phyloP scores from a whole-genome alignment of 805 yeast species.

The Hanseniaspora thailandica region DNA sequence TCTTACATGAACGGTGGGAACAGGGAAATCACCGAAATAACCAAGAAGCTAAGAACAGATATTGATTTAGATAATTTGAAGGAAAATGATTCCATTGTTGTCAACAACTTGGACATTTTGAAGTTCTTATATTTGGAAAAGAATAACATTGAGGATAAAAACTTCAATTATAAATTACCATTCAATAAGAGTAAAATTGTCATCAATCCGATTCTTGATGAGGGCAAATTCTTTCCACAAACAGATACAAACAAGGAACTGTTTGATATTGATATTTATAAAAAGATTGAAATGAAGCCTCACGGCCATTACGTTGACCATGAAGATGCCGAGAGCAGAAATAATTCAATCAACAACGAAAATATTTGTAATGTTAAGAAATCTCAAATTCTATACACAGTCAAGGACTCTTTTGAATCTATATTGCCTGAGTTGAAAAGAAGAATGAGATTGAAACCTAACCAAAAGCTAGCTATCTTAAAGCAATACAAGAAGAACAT shows the following conservation, averaged over 20 bases:
- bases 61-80: neutral
- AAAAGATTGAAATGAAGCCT: conserved; percentile 4
- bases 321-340: neutral
- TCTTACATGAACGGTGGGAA: neutral
- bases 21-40: neutral
- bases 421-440: conserved; percentile 3
- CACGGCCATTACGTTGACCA: neutral
- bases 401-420: neutral
- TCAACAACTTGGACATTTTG: neutral
- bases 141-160: neutral
- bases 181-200: neutral
- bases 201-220: conserved; percentile 1
- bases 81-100: neutral
- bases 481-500: conserved; percentile 13
- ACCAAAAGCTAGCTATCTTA: conserved; percentile 7
- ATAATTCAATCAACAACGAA: neutral
- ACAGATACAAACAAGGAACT: neutral
- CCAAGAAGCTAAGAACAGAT: neutral
- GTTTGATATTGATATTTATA: conserved; percentile 2
- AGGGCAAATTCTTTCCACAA: neutral
- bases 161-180: conserved; percentile 5
- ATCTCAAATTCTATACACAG: conserved; percentile 7
- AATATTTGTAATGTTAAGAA: conserved; percentile 5
- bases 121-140: conserved; percentile 7
- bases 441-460: neutral